phyloP scores from a whole-genome alignment of 2,329 filamentous ascomycete genomes.

The Colletotrichum brevisporum region DNA sequence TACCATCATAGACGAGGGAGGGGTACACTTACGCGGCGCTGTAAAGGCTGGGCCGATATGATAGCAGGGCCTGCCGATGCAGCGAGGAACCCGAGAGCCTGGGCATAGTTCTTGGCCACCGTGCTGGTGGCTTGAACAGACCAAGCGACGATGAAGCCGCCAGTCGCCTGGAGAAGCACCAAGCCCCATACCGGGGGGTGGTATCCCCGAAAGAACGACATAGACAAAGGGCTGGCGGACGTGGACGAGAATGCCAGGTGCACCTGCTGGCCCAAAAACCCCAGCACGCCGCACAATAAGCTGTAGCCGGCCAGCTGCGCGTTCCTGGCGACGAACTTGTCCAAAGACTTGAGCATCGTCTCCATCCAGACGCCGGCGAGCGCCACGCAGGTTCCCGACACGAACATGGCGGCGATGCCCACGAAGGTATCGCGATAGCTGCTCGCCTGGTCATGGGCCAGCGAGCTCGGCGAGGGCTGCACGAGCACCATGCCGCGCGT shows the following conservation, averaged over 20 bases:
- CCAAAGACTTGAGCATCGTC: background rate
- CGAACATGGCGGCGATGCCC: slow-evolving; percentile 1
- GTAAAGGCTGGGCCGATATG: too few relatives aligned
- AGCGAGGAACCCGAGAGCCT: background rate
- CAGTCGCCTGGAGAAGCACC: background rate
- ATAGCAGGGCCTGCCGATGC: background rate
- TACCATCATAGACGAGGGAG: too few relatives aligned
- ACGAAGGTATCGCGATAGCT: background rate
- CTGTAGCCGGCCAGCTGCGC: slow-evolving; percentile 13
- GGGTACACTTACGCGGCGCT: too few relatives aligned
- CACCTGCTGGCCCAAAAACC: background rate
- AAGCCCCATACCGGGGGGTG: background rate
- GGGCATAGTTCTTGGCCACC: slow-evolving; percentile 12
- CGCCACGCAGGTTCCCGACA: slow-evolving; percentile 8
- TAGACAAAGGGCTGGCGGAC: too few relatives aligned
- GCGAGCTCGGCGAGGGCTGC: background rate
- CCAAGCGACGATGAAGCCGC: slow-evolving; percentile 10
- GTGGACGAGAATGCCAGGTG: too few relatives aligned
- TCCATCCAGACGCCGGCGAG: slow-evolving; percentile 12
- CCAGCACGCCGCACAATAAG: background rate
- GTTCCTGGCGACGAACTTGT: slow-evolving; percentile 4
- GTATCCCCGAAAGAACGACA: background rate
- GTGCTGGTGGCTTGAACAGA: slow-evolving; percentile 2
- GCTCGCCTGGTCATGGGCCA: too few relatives aligned
- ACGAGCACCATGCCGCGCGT: background rate